phyloP scores from a whole-genome alignment of 2,329 filamentous ascomycete species.

The Zymoseptoria ardabiliae region DNA sequence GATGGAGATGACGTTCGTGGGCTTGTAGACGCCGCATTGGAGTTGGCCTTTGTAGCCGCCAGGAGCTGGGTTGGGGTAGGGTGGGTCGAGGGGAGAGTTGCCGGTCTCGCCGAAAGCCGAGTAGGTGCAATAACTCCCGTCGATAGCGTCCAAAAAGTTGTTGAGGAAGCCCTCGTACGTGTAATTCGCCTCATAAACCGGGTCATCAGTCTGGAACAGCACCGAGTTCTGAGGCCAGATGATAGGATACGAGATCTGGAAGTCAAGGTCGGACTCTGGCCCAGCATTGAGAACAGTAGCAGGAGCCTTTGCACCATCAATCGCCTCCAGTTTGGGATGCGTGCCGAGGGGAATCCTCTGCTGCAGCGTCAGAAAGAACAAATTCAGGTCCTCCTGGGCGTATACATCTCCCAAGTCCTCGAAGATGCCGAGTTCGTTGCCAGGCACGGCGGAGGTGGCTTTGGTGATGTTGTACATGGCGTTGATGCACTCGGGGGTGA shows the following conservation, averaged over 20 bases:
- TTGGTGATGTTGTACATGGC: conserved; percentile 39
- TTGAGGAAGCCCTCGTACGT: conserved; percentile 32
- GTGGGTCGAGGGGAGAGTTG: conserved; percentile 44
- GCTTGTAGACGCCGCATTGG: conserved; percentile 42
- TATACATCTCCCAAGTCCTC: conserved; percentile 39
- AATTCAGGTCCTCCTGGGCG: conserved; percentile 38
- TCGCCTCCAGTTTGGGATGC: conserved; percentile 21
- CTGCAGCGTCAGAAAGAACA: conserved; percentile 39
- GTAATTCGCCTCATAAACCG: conserved; percentile 30
- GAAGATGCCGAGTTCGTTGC: conserved; percentile 43
- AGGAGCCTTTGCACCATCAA: conserved; percentile 22
- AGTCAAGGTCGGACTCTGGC: conserved; percentile 43
- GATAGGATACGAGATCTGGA: conserved; percentile 43
- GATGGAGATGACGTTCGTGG: conserved; percentile 53
- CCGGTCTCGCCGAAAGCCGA: conserved; percentile 32
- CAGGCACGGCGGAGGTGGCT: conserved; percentile 31
- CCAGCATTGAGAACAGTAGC: conserved; percentile 37
- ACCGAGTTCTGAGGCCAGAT: conserved; percentile 46
- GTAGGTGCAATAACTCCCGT: conserved; percentile 48
- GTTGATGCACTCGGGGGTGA: conserved; percentile 37
- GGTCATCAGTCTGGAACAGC: conserved; percentile 43
- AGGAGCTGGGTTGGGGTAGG: conserved; percentile 34
- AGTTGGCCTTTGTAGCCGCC: conserved; percentile 39
- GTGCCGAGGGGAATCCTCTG: conserved; percentile 17
- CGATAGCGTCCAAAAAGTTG: conserved; percentile 42